phyloP scores from a whole-genome alignment of 257 asterid species.

The Lavandula angustifolia region DNA sequence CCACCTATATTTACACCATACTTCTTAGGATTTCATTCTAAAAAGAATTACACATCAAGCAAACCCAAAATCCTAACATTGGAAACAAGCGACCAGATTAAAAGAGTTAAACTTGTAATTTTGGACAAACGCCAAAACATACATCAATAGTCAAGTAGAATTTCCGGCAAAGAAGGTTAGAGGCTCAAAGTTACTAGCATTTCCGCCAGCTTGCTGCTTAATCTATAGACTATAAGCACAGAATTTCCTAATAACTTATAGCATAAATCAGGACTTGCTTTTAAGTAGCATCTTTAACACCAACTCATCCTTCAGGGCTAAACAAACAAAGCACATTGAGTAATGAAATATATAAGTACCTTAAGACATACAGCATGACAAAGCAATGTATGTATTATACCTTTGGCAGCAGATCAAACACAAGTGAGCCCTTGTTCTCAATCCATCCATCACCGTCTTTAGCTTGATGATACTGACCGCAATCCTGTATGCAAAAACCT shows the following conservation, averaged over 20 bases:
- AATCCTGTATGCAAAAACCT: constrained; percentile 60
- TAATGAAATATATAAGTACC: constrained; percentile 12
- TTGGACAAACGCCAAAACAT: background rate
- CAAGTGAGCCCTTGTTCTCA: constrained; percentile 87
- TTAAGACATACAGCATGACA: constrained; percentile 14
- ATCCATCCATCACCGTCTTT: constrained; percentile 99
- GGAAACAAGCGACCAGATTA: too few species aligned
- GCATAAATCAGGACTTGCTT: constrained; percentile 14
- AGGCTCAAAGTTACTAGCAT: constrained; percentile 12
- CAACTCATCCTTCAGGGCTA: background rate
- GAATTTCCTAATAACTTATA: background rate
- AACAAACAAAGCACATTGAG: background rate
- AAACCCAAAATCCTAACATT: too few species aligned
- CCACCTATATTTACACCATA: constrained; percentile 51
- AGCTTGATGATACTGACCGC: constrained; percentile 97
- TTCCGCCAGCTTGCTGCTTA: constrained; percentile 12
- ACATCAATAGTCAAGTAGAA: background rate
- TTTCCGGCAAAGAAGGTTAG: background rate
- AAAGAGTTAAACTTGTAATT: background rate
- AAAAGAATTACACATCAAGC: too few species aligned
- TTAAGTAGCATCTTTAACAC: constrained; percentile 16
- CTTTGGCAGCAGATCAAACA: constrained; percentile 72
- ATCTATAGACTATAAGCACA: background rate
- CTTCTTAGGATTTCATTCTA: background rate
- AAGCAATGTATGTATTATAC: constrained; percentile 35